Conservation (phyloP, 192 early-diverging fungal species). For the Linderina pennispora region DNA sequence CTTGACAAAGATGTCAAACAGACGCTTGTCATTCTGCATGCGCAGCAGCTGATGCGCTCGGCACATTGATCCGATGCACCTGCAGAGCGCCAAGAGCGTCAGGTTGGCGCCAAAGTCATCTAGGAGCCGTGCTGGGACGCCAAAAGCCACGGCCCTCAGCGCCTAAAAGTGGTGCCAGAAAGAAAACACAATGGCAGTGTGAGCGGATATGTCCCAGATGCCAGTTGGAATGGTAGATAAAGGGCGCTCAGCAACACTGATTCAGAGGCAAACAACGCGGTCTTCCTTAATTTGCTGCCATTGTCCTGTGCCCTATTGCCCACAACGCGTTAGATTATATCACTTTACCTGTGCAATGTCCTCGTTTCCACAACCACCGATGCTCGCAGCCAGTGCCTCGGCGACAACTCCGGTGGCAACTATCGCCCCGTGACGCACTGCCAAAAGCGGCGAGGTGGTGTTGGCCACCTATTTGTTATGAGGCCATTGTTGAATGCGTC, state of each 20-base stretch:
- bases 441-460: constrained; percentile 36
- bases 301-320: no score
- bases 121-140: constrained; percentile 29
- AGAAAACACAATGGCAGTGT: no score
- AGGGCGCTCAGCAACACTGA: no score
- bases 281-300: no score
- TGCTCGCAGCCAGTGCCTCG: constrained; percentile 15
- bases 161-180: constrained; percentile 8
- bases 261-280: no score
- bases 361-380: no score
- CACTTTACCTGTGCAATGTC: constrained; percentile 16
- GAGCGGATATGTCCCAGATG: no score
- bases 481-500: no score
- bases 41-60: constrained; percentile 26
- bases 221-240: no score
- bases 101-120: constrained; percentile 55
- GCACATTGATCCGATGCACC: constrained; percentile 45
- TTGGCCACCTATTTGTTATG: constrained; percentile 34
- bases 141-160: constrained; percentile 13
- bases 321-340: no score
- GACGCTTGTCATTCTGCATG: constrained; percentile 4
- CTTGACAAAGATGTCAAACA: constrained; percentile 24
- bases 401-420: constrained; percentile 25
- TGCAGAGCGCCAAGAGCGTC: constrained; percentile 45
- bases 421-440: constrained; percentile 45